Conservation (phyloP, 208 protist genomes). For the Crithidia fasciculata region DNA sequence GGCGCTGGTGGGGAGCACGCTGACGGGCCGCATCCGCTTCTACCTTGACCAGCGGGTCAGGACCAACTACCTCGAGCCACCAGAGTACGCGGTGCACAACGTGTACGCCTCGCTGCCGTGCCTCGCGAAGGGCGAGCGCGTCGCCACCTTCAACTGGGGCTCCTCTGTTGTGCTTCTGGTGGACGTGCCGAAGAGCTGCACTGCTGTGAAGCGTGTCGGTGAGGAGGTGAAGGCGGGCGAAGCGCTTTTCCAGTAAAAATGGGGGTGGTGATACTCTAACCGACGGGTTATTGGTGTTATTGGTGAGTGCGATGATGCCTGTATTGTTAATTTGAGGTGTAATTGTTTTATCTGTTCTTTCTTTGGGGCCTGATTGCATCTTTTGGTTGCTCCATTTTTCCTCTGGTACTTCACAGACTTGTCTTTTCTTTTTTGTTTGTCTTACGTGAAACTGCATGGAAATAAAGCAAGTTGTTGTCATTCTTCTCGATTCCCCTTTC, state of each 20-base stretch:
- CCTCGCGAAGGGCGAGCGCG: conserved; percentile 38
- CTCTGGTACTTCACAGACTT: conserved; percentile 16
- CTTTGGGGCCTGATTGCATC: background rate
- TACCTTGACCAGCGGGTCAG: conserved; percentile 69
- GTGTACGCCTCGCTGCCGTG: conserved; percentile 47
- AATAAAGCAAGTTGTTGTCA: background rate
- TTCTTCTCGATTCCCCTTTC: background rate
- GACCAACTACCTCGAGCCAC: conserved; percentile 85
- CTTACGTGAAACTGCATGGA: background rate
- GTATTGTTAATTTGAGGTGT: no score
- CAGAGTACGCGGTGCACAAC: conserved; percentile 75
- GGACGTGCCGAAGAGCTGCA: conserved; percentile 68
- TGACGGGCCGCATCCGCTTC: conserved; percentile 72
- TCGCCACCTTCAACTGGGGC: conserved; percentile 86
- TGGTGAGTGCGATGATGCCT: background rate
- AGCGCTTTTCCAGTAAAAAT: conserved; percentile 36
- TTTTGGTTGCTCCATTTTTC: background rate
- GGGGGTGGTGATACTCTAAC: no score
- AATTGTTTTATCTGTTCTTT: no score
- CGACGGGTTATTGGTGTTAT: background rate
- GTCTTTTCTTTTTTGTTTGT: background rate
- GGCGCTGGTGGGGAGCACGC: conserved; percentile 78
- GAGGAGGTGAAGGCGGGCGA: conserved; percentile 76
- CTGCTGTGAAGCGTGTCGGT: conserved; percentile 39
- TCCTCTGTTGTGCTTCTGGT: conserved; percentile 83